phyloP scores from a whole-genome alignment of 768 basidiomycete genomes.

The Calocera viscosa region DNA sequence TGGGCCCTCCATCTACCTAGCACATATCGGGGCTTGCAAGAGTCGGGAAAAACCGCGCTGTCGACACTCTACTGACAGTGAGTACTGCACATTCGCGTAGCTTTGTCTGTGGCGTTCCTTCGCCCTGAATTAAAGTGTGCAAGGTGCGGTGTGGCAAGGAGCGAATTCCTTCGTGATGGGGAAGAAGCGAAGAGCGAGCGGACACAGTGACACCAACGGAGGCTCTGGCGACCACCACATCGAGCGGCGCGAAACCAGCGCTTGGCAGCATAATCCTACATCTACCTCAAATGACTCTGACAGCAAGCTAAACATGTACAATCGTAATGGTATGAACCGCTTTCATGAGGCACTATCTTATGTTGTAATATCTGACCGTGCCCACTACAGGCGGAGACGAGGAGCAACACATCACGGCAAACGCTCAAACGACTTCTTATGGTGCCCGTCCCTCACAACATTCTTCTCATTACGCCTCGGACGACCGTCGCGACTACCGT shows the following conservation, averaged over 20 bases:
- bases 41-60: too few species aligned
- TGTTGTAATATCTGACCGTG: neutral
- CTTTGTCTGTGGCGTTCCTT: neutral
- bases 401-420: neutral
- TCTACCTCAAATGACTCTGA: neutral
- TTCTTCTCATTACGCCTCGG: conserved; percentile 1
- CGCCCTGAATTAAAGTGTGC: neutral
- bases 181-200: neutral
- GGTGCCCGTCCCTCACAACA: conserved; percentile 1
- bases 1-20: too few species aligned
- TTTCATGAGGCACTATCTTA: neutral
- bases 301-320: conserved; percentile 3
- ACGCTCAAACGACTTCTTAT: neutral
- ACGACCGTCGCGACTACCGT: conserved; percentile 6
- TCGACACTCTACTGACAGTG: too few species aligned
- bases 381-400: neutral
- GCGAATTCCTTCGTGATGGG: neutral
- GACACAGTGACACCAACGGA: neutral
- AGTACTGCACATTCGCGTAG: too few species aligned
- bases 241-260: conserved; percentile 1
- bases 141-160: neutral
- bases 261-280: neutral
- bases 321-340: neutral
- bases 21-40: too few species aligned
- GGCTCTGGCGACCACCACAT: neutral